Conservation (phyloP, 805 yeast species). For the Schwanniomyces occidentalis region DNA sequence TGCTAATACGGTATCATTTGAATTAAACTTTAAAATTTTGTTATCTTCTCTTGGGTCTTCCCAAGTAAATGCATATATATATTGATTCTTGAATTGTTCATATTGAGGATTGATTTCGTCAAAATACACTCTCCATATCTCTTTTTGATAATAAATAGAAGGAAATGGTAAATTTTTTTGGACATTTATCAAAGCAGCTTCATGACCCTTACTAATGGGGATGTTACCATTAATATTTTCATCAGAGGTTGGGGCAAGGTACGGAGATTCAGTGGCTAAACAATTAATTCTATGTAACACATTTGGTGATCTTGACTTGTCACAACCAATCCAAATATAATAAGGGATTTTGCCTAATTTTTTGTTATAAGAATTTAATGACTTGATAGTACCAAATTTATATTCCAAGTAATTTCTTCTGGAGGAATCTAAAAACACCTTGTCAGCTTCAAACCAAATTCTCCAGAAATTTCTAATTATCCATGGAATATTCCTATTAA, state of each 20-base stretch:
- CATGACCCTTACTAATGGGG: conserved; percentile 67
- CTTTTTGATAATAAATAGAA: conserved; percentile 74
- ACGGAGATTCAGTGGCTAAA: conserved; percentile 80
- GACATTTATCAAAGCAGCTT: conserved; percentile 66
- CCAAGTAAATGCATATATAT: conserved; percentile 88
- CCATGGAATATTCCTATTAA: conserved; percentile 76
- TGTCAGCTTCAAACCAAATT: conserved; percentile 83
- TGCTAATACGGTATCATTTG: conserved; percentile 73
- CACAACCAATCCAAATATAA: conserved; percentile 76
- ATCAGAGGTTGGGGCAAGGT: conserved; percentile 58
- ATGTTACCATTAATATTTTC: conserved; percentile 14
- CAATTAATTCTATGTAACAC: conserved; percentile 68
- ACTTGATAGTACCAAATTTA: conserved; percentile 77
- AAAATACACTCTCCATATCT: conserved; percentile 77
- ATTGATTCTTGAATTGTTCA: conserved; percentile 73
- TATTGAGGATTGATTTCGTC: conserved; percentile 69
- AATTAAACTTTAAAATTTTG: conserved; percentile 57
- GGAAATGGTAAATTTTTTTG: conserved; percentile 74
- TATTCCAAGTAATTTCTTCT: conserved; percentile 84
- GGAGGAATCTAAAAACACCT: conserved; percentile 74
- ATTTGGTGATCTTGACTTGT: conserved; percentile 34
- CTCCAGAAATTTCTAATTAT: conserved; percentile 79
- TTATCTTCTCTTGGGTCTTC: conserved; percentile 86
- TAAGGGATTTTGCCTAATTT: conserved; percentile 74
- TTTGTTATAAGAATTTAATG: conserved; percentile 65